Base-by-base conservation (phyloP, 768 basidiomycete genomes). In the Agrocybe chaxingu region DNA sequence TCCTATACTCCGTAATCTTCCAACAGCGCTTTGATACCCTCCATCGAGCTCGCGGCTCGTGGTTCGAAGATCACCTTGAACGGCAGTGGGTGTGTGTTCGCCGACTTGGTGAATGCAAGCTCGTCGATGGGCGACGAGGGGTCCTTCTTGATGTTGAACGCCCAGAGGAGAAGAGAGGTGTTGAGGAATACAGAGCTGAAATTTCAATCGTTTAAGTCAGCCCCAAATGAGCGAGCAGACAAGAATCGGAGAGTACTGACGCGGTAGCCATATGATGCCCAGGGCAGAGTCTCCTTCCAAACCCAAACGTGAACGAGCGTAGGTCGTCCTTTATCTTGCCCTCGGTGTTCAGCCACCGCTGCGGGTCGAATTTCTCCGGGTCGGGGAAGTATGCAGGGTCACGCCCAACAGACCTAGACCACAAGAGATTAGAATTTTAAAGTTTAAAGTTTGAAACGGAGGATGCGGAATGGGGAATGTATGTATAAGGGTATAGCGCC, bases 161-260 rank as follows among this genome's bases (percentile, higher is more conserved):
- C 79, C 83, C 85, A 87, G 32, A 85, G 63, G 1, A 83, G 66
- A 10, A 85, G 71, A 0, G 82, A 82, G 0, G 81, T 76, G 50
- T 84, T 87, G 54, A 88, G 70, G 57, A 84, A 85, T 2, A 88
- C 64, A 6, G 85, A 87, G 4, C 83, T 77, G 47, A n/a, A 52
- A n/a, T 24, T 24, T 24, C 24, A 24, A 24, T 24, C 24, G 3
- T 24, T 24, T 24, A 24, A 5, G 5, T 24, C 24, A 1, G 24
- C 1, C 39, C n/a, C 6, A 29, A 24, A 46, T 44, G 16, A 45
- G 8, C 3, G 2, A 38, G 33, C 19, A 7, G 3, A 8, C 4
- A 5, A 8, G 12, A 19, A 7, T 19, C 7, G 31, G 12, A 24
- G 31, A 32, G 7, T 0, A 63, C 66, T 59, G 54, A 70, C 75